These are phyloP conservation scores for Penicillium daleae DNA, from an alignment of 495 filamentous ascomycete species.

Conservation along the genomic window DNA sequence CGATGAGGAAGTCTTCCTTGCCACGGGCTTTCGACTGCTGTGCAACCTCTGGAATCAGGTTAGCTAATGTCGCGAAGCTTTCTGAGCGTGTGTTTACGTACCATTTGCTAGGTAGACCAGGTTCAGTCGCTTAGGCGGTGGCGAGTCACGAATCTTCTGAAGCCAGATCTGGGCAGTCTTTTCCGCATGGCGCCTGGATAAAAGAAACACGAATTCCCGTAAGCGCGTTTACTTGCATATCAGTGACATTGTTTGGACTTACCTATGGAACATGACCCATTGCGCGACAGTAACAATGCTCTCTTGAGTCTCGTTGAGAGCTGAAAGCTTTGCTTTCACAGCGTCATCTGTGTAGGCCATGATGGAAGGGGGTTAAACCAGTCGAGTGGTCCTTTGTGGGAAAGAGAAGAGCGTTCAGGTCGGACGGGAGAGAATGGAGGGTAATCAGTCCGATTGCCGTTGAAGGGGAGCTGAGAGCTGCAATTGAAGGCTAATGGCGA, in stretches of 20 bases:
- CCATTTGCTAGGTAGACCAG: slow-evolving; percentile 96
- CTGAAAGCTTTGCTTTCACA: slow-evolving; percentile 89
- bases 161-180: slow-evolving; percentile 88
- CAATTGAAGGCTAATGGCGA: slow-evolving; percentile 5
- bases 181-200: slow-evolving; percentile 79
- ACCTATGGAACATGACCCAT: slow-evolving; percentile 99
- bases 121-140: slow-evolving; percentile 81
- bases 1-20: slow-evolving; percentile 88
- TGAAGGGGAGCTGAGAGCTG: not conserved
- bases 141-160: slow-evolving; percentile 81
- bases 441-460: slow-evolving; percentile 7
- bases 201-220: slow-evolving; percentile 13
- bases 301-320: slow-evolving; percentile 94
- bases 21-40: slow-evolving; percentile 91
- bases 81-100: slow-evolving; percentile 40
- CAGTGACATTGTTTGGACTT: slow-evolving; percentile 33
- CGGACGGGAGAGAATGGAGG: slow-evolving; percentile 1
- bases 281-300: slow-evolving; percentile 93
- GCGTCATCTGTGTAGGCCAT: slow-evolving; percentile 97
- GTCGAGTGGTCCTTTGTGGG: too few species aligned
- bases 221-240: slow-evolving; percentile 23
- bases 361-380: slow-evolving; percentile 2
- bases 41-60: slow-evolving; percentile 71
- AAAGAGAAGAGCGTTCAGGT: not conserved
- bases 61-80: slow-evolving; percentile 17